Conservation (phyloP, 352 stramenopile species). For the Plasmopara muralis region DNA sequence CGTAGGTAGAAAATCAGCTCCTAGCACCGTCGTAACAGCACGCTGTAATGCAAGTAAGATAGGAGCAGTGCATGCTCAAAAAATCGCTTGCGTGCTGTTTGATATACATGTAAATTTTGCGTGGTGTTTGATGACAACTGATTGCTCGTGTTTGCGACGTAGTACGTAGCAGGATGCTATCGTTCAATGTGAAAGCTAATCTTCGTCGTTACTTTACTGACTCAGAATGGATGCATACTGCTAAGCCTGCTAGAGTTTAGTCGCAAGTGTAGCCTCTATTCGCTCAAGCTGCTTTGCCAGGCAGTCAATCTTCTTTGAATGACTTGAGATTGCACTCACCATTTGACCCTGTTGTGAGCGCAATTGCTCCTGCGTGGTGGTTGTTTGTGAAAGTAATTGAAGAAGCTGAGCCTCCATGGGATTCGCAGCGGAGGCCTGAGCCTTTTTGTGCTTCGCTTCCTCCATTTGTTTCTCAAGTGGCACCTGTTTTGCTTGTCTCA, state of each 20-base stretch:
- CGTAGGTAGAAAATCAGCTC: constrained; percentile 29
- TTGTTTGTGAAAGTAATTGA: constrained; percentile 74
- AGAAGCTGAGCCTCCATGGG: constrained; percentile 75
- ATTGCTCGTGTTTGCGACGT: background rate
- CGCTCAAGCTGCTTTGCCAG: constrained; percentile 73
- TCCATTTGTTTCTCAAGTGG: constrained; percentile 8
- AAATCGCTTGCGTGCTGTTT: constrained; percentile 4
- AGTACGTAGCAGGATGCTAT: too few species aligned
- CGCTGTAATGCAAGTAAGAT: constrained; percentile 23
- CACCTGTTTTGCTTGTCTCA: constrained; percentile 9
- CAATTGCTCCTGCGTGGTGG: constrained; percentile 71
- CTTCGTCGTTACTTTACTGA: too few species aligned
- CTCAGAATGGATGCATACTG: too few species aligned
- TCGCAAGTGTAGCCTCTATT: constrained; percentile 63
- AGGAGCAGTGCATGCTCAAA: constrained; percentile 14
- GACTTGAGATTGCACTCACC: constrained; percentile 64
- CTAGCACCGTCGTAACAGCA: constrained; percentile 11
- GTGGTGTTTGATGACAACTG: background rate
- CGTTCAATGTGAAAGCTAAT: too few species aligned
- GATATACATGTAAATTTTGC: background rate
- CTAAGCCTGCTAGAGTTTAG: constrained; percentile 27
- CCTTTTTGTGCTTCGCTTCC: constrained; percentile 10
- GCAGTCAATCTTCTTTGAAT: constrained; percentile 76
- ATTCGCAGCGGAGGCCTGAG: constrained; percentile 23
- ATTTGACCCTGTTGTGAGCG: constrained; percentile 76